Conservation (phyloP, 2,329 filamentous ascomycete species). For the Claviceps quebecensis region DNA sequence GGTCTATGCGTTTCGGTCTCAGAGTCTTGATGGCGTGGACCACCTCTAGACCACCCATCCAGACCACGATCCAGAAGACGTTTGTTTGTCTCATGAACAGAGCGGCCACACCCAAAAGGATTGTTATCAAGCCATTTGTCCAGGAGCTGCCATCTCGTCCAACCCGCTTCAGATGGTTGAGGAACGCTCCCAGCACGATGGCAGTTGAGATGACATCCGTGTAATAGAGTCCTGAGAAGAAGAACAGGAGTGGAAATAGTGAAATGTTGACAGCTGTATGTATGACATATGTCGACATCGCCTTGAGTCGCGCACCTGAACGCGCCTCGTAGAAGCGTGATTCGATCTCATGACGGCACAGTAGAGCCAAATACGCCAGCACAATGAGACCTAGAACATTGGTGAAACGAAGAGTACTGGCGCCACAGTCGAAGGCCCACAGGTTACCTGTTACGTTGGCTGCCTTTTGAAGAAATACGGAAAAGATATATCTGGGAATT, state of each 20-base stretch:
- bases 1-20: constrained; percentile 17
- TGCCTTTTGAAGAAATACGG: constrained; percentile 16
- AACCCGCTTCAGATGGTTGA: constrained; percentile 36
- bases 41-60: constrained; percentile 50
- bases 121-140: constrained; percentile 26
- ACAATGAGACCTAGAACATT: constrained; percentile 28
- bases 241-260: constrained; percentile 82
- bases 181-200: constrained; percentile 57
- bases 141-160: constrained; percentile 18
- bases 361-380: constrained; percentile 30
- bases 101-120: constrained; percentile 48
- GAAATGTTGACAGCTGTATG: constrained; percentile 66
- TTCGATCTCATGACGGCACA: constrained; percentile 40
- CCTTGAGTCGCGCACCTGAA: constrained; percentile 6
- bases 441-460: constrained; percentile 7
- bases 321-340: constrained; percentile 19
- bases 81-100: constrained; percentile 86
- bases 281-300: constrained; percentile 27
- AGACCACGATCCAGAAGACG: constrained; percentile 83
- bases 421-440: constrained; percentile 13
- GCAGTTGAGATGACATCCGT: constrained; percentile 79
- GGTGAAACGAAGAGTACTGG: constrained; percentile 29
- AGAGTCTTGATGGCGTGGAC: constrained; percentile 36
- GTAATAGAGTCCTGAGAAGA: constrained; percentile 92
- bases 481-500: constrained; percentile 31